Base-by-base conservation (phyloP, 768 basidiomycete genomes). In the Pholiota molesta region DNA sequence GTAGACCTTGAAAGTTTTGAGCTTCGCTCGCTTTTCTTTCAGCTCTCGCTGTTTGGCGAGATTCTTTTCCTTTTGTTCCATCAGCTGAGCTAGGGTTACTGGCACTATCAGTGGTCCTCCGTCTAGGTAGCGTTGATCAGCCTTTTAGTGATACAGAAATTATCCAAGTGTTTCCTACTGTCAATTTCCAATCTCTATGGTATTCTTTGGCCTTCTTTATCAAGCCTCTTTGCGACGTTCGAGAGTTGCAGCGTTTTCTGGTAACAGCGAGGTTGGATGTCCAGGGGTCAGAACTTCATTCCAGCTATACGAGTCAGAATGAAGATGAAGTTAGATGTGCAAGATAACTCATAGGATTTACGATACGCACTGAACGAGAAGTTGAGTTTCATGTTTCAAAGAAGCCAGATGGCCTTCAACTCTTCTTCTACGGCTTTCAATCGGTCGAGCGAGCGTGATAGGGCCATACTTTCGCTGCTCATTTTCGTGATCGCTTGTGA, bases 1-100 rank as follows among this genome's bases (percentile, higher is more conserved):
- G 83, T 11, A 86, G 70, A 0, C 82, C 83, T 63, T 79, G 79
- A 66, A 83, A 85, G 80, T 77, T 59, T 76, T 74, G 28, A 84
- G 65, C 64, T 78, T 81, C 2, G 77, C 76, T 29, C 77, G 71
- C 62, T 84, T 84, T 28, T 73, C 68, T 63, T 76, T 80, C 21
- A 85, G 66, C 13, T 73, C 71, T n/a, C 77, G 71, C 57, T 78
- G 78, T 44, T 69, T 71, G 17, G 66, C 62, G 26, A 71, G 71
- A 57, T 81, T 79, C 37, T 65, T 72, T 51, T 78, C 76, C 57
- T 81, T 77, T 39, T 78, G 75, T 6, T 73, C 69, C 16, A 74
- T 63, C 2, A 83, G 70, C 57, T 80, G 74, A 6, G 75, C 69
- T 8, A 84, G 72, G 0, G 78, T 77, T 3, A 79, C 65, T 1